Base-by-base conservation (phyloP, 495 filamentous ascomycete species). In the Cladorrhinum samala region DNA sequence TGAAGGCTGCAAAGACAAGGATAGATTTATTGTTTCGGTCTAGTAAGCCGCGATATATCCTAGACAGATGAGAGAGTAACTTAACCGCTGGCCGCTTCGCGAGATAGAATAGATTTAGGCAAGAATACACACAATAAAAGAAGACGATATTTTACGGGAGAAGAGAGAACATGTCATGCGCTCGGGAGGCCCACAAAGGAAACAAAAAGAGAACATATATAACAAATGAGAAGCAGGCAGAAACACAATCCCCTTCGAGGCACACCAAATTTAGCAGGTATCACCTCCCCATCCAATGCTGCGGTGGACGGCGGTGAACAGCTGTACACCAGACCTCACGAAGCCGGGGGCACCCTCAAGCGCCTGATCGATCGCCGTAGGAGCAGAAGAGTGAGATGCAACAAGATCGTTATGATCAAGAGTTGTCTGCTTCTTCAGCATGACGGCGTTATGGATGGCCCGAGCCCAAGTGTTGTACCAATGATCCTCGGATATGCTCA, bases 401-500 rank as follows among this genome's bases (percentile, higher is more conserved):
- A 68, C 52, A 4, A 77, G 58, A 38, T 77, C 73, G 8, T 59
- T 52, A 47, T 76, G 73, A 21, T 71, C 70, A 1, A 77, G 56
- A 0, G 62, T 58, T 2, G 51, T 48, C 60, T 73, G 72, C 13
- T 64, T 63, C 52, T 67, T 73, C 49, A 67, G 64, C 43, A 77
- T 36, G 0, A 76, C 70, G 0, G 73, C 74, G 3, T 62, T 62
- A 45, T 50, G 53, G 47, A 77, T 72, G 11, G 74, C 68, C 1
- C 65, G 60, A 0, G 58, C 74, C 74, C 74, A 77, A 23, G 75
- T 45, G 45, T 77, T 75, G 52, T 72, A 77, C 66, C 65, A 69
- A 43, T 74, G 71, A 1, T 71, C 70, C 54, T 77, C 74, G 41
- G 62, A 72, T 48, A 77, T 66, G 39, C 66, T 71, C 44, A 66